Percentiles rank a stretch among this genome's conserved stretches.
Evolutionary conservation across 768 basidiomycete genomes (phyloP).

Genomic region (Pleurotus platypus): DNA sequence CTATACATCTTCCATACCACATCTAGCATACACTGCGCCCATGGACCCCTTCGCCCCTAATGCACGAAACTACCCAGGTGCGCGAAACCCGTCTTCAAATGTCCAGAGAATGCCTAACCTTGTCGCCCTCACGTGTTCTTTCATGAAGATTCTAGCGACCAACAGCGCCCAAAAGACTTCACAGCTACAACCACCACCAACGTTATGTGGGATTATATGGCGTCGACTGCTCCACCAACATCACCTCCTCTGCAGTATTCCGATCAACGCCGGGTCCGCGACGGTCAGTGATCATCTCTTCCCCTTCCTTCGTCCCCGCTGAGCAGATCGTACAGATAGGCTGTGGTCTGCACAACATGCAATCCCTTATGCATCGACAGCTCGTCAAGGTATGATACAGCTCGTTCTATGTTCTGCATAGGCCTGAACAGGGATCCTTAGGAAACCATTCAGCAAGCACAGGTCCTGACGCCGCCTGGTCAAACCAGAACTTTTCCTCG

Average conservation of each 20-base stretch:
- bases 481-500: neutral
- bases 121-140: no score
- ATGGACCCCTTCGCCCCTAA: constrained; percentile 1
- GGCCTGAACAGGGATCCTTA: neutral
- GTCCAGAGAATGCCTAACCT: no score
- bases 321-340: neutral
- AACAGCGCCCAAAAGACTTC: neutral
- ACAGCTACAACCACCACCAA: neutral
- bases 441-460: no score
- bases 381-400: neutral
- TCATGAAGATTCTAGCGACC: neutral
- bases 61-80: neutral
- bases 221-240: neutral
- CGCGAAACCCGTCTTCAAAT: neutral
- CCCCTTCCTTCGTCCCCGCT: neutral
- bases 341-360: neutral
- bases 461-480: neutral
- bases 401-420: neutral
- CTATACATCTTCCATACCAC: no score
- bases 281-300: neutral
- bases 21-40: neutral
- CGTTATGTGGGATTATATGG: no score
- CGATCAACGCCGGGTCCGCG: neutral
- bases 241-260: neutral
- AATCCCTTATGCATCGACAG: neutral